These are phyloP conservation scores for Fusarium sacchari DNA, from an alignment of 2,329 filamentous ascomycete species.

Conservation along the genomic window DNA sequence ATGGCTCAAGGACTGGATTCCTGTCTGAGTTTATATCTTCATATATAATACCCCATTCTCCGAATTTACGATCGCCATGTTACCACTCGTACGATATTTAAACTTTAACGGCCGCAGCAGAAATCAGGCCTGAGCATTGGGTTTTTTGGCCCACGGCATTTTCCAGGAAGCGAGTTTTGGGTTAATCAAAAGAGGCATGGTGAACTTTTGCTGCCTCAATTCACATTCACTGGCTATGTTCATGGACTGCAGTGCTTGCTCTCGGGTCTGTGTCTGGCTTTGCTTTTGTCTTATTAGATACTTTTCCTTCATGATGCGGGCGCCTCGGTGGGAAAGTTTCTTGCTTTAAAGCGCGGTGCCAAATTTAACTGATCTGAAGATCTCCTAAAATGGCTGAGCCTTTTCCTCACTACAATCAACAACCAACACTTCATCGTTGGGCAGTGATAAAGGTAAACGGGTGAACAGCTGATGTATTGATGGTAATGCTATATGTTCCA, in stretches of 20 bases:
- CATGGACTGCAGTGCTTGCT: background rate
- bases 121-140: conserved; percentile 17
- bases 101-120: conserved; percentile 22
- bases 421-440: no score
- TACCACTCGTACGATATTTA: background rate
- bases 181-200: background rate
- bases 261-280: background rate
- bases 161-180: background rate
- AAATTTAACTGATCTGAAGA: background rate
- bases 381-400: background rate
- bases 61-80: conserved; percentile 1
- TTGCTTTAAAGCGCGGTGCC: background rate
- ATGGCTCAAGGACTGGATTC: conserved; percentile 40
- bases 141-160: background rate
- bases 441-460: background rate
- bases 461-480: background rate
- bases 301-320: background rate
- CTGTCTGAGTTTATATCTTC: conserved; percentile 14
- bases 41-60: background rate
- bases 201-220: background rate
- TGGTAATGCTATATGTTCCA: background rate
- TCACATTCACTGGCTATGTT: background rate
- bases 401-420: background rate
- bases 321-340: background rate
- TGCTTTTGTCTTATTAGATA: background rate